Percentiles rank a stretch among this genome's conserved stretches.
phyloP scores from a whole-genome alignment of 106 monocot genomes.

The Iris macrosiphon region DNA sequence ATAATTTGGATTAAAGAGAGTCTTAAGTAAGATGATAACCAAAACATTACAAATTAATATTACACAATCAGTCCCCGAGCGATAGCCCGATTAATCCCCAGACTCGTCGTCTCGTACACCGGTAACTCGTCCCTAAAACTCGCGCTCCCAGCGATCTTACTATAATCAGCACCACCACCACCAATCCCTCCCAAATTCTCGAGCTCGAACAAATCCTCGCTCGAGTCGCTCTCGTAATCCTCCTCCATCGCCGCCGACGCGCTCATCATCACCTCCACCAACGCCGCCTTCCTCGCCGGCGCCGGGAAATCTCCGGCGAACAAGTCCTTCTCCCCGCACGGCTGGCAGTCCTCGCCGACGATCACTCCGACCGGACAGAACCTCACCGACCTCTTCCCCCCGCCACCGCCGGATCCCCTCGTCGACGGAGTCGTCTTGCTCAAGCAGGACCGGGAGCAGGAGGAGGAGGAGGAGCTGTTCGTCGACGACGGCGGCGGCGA shows the following conservation, averaged over 20 bases:
- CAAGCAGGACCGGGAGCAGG: conserved; percentile 35
- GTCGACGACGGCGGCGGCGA: conserved; percentile 33
- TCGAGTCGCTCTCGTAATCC: conserved; percentile 25
- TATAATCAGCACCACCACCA: too few relatives aligned
- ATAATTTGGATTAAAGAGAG: too few relatives aligned
- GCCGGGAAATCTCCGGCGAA: neutral
- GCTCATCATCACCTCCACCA: conserved; percentile 11
- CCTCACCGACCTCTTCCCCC: conserved; percentile 25
- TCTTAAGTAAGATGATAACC: too few relatives aligned
- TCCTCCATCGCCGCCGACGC: conserved; percentile 24
- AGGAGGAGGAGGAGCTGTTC: neutral
- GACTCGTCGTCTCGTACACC: conserved; percentile 56
- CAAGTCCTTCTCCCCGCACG: conserved; percentile 4
- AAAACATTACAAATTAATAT: neutral
- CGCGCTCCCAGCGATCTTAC: too few relatives aligned
- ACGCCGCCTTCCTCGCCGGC: conserved; percentile 5
- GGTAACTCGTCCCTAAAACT: conserved; percentile 35
- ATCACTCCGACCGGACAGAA: conserved; percentile 28
- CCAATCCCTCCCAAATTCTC: conserved; percentile 35
- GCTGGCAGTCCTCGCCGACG: conserved; percentile 1
- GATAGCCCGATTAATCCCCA: conserved; percentile 12
- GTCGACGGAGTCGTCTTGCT: conserved; percentile 25
- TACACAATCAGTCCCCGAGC: conserved; percentile 6
- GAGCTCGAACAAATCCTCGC: conserved; percentile 82
- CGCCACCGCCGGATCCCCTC: neutral